Conservation (phyloP, 1,284 basidiomycete genomes). For the Microstroma glucosiphilum region DNA sequence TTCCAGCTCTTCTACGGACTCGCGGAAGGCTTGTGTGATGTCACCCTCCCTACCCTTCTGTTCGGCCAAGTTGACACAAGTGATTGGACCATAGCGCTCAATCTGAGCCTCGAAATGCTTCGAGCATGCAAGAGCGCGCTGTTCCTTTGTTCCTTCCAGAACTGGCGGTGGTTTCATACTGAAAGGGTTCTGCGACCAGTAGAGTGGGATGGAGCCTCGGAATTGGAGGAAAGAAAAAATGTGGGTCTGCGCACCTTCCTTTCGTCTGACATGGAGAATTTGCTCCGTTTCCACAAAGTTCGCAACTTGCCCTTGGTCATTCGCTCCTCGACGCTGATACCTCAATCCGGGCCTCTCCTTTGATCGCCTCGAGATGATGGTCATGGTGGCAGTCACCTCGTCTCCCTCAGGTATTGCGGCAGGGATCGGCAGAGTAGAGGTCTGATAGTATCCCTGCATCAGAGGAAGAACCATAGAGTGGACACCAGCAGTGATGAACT, state of each 20-base stretch:
- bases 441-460: slow-evolving; percentile 80
- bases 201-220: slow-evolving; percentile 19
- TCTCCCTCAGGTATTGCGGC: background rate
- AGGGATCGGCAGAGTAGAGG: slow-evolving; percentile 15
- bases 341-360: slow-evolving; percentile 56
- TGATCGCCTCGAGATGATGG: slow-evolving; percentile 55
- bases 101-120: slow-evolving; percentile 69
- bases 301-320: slow-evolving; percentile 61
- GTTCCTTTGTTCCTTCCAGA: slow-evolving; percentile 68
- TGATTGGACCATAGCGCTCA: slow-evolving; percentile 57
- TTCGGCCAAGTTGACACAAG: slow-evolving; percentile 70
- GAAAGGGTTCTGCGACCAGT: slow-evolving; percentile 51
- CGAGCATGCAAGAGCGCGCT: slow-evolving; percentile 65
- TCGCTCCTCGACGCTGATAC: slow-evolving; percentile 56
- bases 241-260: slow-evolving; percentile 43
- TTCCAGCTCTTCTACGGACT: slow-evolving; percentile 58
- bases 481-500: slow-evolving; percentile 53
- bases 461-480: slow-evolving; percentile 77
- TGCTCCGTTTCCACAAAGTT: slow-evolving; percentile 83
- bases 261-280: slow-evolving; percentile 66
- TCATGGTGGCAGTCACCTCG: slow-evolving; percentile 33
- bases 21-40: slow-evolving; percentile 71
- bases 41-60: slow-evolving; percentile 77
- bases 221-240: slow-evolving; percentile 18
- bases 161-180: slow-evolving; percentile 81